Conservation (phyloP, 2,329 filamentous ascomycete genomes). For the Trichoderma atrobrunneum region DNA sequence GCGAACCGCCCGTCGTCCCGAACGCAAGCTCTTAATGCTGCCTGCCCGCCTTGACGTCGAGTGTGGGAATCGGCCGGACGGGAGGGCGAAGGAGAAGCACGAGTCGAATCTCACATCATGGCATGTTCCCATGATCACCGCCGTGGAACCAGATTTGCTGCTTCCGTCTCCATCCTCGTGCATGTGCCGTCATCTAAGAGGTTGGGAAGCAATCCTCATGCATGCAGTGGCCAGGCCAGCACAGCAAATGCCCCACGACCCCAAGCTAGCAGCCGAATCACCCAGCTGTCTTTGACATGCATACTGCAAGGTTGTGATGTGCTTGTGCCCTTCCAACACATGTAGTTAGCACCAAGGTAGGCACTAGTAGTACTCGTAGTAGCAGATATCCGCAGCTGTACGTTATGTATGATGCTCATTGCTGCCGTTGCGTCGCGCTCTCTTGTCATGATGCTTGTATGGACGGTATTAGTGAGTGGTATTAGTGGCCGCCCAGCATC, state of each 20-base stretch:
- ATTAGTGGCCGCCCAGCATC: not conserved
- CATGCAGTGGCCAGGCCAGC: slow-evolving; percentile 10
- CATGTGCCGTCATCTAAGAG: slow-evolving; percentile 9
- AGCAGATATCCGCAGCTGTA: not conserved
- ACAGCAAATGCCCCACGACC: slow-evolving; percentile 10
- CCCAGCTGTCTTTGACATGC: slow-evolving; percentile 8
- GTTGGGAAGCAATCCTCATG: not conserved
- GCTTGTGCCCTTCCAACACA: not conserved
- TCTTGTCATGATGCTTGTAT: not conserved
- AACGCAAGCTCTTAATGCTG: slow-evolving; percentile 7
- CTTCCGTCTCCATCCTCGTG: slow-evolving; percentile 6
- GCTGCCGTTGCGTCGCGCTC: not conserved
- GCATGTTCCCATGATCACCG: slow-evolving; percentile 14
- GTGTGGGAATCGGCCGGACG: not conserved
- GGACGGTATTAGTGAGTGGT: not conserved
- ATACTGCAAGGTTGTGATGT: not conserved
- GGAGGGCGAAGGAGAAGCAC: not conserved
- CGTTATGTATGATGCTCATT: not conserved
- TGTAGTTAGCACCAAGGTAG: not conserved
- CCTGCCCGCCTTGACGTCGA: not conserved
- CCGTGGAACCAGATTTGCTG: slow-evolving; percentile 7
- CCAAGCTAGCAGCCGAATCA: slow-evolving; percentile 10
- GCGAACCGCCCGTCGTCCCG: slow-evolving; percentile 5
- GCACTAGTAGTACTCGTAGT: not conserved
- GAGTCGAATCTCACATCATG: slow-evolving; percentile 1